Evolutionary conservation across 768 basidiomycete genomes (phyloP).

Genomic region (Punctularia strigosozonata): DNA sequence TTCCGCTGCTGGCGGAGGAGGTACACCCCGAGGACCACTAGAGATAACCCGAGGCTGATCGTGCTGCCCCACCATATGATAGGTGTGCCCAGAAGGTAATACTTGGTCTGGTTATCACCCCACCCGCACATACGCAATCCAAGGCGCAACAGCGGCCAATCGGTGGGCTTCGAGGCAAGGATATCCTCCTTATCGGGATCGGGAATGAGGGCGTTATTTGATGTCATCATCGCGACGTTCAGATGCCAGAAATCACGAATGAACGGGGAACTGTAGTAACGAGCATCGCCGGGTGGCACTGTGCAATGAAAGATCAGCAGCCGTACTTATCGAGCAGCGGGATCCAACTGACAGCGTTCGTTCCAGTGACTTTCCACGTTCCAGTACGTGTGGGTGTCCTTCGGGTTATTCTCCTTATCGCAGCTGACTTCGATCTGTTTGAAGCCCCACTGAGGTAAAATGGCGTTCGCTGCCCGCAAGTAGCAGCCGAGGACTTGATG

Average conservation of each 20-base stretch:
- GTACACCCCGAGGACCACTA: constrained; percentile 52
- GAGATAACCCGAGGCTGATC: constrained; percentile 45
- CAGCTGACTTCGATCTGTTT: constrained; percentile 97
- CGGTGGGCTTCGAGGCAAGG: constrained; percentile 81
- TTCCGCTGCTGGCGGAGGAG: constrained; percentile 76
- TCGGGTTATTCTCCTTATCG: constrained; percentile 73
- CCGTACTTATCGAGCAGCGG: neutral
- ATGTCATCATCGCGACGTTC: constrained; percentile 99
- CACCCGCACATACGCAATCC: constrained; percentile 97
- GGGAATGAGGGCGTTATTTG: constrained; percentile 94
- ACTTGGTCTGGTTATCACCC: constrained; percentile 81
- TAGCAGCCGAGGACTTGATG: constrained; percentile 79
- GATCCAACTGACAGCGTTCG: constrained; percentile 59
- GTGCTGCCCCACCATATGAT: constrained; percentile 84
- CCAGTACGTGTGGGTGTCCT: constrained; percentile 87
- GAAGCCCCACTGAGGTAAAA: constrained; percentile 97
- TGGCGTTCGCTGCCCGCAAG: constrained; percentile 75
- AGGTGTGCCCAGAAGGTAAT: constrained; percentile 89
- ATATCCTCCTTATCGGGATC: constrained; percentile 99
- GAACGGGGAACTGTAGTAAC: constrained; percentile 85
- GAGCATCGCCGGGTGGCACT: constrained; percentile 80
- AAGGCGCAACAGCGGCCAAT: constrained; percentile 88
- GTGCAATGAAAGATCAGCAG: constrained; percentile 1
- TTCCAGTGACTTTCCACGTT: constrained; percentile 99
- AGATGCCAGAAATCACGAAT: constrained; percentile 96